Evolutionary conservation across 108 stramenopile genomes (phyloP), one percentile per base, ranked within the genome.

Genomic region (Thalassiosira profunda): DNA sequence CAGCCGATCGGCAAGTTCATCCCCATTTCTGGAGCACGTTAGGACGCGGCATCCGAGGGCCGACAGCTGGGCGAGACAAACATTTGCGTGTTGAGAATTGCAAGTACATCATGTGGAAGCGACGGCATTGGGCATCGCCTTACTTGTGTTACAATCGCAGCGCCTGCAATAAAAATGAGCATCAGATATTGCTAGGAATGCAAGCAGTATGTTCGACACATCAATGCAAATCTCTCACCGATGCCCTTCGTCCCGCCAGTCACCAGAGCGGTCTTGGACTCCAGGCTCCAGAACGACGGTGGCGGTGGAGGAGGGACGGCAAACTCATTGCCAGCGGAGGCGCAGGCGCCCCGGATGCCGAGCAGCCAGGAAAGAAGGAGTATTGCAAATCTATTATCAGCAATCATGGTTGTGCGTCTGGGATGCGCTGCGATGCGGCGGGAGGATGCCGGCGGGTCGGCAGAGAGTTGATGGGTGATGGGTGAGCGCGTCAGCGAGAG

Each of bases 241-340:
- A 91, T 88, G 23, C 90, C 90, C 70, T 90, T 91, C 3, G 93
- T 94, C 18, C 93, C 93, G 37, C 93, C 93, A n/a, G 93, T 94
- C 5, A 94, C 90, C 11, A 91, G 79, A 9, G 88, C 90, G 14
- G 76, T 89, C 38, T 48, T 60, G 1, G 72, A 68, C 33, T 77
- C 31, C 2, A 95, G 79, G 23, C 79, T 44, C 90, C 90, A 95
- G 40, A 72, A 56, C 9, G 40, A 58, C 30, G 76, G n/a, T 26
- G 69, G 41, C 8, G 68, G 69, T 38, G 76, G 76, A 20, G 68
- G 57, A 8, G 76, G 68, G 15, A 70, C 56, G 14, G 61, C 33
- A 20, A 59, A 49, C 42, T 52, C 52, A 36, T 53, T 51, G 14
- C 31, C 28, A 41, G 24, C 43, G 11, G 42, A 31, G 8, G 51